Evolutionary conservation across 2,329 filamentous ascomycete genomes (phyloP).

Genomic region (Cryphonectria naterciae): DNA sequence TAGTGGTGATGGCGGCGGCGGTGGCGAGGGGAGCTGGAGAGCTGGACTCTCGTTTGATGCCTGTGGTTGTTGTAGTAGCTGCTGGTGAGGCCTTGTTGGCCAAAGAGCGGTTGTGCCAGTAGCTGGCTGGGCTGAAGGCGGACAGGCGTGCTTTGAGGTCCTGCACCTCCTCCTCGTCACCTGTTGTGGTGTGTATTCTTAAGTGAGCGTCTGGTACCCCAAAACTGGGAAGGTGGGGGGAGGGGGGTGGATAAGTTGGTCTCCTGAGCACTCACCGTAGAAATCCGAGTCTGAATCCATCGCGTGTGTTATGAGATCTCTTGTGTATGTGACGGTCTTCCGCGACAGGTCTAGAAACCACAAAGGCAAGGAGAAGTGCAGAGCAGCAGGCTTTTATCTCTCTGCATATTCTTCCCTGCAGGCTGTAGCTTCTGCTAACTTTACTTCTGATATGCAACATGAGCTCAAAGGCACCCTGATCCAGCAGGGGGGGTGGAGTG

Average conservation of each 20-base stretch:
- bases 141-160: slow-evolving; percentile 54
- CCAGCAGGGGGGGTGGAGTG: neutral
- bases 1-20: slow-evolving; percentile 10
- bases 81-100: slow-evolving; percentile 19
- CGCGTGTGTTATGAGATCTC: neutral
- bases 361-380: neutral
- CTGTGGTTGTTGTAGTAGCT: too few species aligned
- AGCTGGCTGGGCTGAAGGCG: slow-evolving; percentile 51
- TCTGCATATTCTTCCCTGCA: neutral
- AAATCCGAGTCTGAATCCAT: slow-evolving; percentile 57
- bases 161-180: slow-evolving; percentile 54
- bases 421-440: neutral
- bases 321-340: neutral
- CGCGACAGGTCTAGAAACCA: neutral
- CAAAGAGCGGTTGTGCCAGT: slow-evolving; percentile 33
- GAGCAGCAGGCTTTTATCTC: neutral
- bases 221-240: slow-evolving; percentile 11
- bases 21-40: slow-evolving; percentile 6
- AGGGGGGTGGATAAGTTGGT: neutral
- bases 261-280: slow-evolving; percentile 48
- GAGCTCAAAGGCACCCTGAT: slow-evolving; percentile 9
- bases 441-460: neutral
- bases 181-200: slow-evolving; percentile 42
- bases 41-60: neutral
- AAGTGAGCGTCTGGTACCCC: slow-evolving; percentile 13